phyloP scores from a whole-genome alignment of 768 basidiomycete genomes.

The Termitomyces sp. region DNA sequence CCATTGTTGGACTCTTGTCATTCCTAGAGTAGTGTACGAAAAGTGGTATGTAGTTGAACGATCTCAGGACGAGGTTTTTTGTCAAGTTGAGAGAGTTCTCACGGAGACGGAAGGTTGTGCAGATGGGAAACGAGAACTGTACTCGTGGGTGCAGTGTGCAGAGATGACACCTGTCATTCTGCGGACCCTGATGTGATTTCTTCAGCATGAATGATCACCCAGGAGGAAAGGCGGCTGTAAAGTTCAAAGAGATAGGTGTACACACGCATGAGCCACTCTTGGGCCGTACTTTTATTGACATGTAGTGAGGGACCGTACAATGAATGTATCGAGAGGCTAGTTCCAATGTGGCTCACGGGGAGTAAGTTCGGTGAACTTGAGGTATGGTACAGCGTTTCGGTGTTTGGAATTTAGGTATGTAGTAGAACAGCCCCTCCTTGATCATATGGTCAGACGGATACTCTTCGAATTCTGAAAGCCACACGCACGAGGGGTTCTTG shows the following conservation, averaged over 20 bases:
- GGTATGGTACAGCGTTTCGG: not conserved
- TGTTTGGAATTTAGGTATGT: not conserved
- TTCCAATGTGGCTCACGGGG: not conserved
- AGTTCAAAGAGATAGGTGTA: not conserved
- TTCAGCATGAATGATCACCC: not conserved
- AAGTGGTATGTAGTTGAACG: not conserved
- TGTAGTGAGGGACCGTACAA: not conserved
- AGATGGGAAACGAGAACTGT: not conserved
- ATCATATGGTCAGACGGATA: not conserved
- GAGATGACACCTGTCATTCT: not conserved
- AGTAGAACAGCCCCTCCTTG: constrained; percentile 4
- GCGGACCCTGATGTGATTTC: not conserved
- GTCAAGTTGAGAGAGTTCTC: not conserved
- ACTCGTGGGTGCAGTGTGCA: not conserved
- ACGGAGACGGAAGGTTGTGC: not conserved
- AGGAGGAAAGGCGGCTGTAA: not conserved
- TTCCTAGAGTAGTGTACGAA: not conserved
- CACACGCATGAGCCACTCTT: not conserved
- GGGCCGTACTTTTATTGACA: not conserved
- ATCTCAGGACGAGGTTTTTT: not conserved
- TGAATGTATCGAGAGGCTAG: not conserved
- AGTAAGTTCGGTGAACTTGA: not conserved
- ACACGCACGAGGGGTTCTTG: constrained; percentile 10
- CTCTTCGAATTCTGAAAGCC: not conserved
- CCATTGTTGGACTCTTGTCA: not conserved